A percentile compares a stretch with the other conserved stretches of the same genome.
phyloP scores from a whole-genome alignment of 176 grass and related monocot genomes.

The Otatea glauca region DNA sequence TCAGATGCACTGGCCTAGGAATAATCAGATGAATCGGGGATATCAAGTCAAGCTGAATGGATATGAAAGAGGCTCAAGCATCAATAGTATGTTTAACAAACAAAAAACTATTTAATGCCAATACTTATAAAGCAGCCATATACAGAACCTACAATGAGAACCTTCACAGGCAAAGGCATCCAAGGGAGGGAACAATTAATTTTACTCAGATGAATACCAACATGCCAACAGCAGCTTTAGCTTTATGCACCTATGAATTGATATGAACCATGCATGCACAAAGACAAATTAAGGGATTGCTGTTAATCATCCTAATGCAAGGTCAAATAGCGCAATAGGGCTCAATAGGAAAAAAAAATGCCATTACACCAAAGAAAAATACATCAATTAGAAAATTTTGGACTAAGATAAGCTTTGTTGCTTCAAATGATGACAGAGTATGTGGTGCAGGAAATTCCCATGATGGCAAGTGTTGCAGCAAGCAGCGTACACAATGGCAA shows the following conservation, averaged over 20 bases:
- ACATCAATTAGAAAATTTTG: background rate
- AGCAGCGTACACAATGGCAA: background rate
- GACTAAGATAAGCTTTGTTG: background rate
- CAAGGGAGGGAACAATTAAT: background rate
- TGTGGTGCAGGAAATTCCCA: background rate
- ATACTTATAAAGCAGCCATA: constrained; percentile 11
- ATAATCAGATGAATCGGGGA: constrained; percentile 24
- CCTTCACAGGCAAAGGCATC: background rate
- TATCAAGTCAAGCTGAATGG: background rate
- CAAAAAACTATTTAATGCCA: constrained; percentile 1
- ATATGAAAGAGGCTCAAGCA: constrained; percentile 21
- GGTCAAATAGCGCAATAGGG: background rate
- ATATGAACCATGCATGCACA: constrained; percentile 32
- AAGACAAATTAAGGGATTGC: background rate
- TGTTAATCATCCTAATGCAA: constrained; percentile 3
- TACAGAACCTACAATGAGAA: background rate
- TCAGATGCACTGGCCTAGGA: constrained; percentile 40
- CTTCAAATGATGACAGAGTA: background rate
- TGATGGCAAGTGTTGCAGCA: constrained; percentile 10
- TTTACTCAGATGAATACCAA: constrained; percentile 9
- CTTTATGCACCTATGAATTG: background rate
- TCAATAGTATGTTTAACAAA: background rate
- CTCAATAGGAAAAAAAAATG: background rate
- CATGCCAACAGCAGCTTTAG: constrained; percentile 8
- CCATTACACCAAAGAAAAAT: background rate